These are phyloP conservation scores for Alternaria ventricosa DNA, from an alignment of 2,329 filamentous ascomycete genomes.

Conservation along the genomic window DNA sequence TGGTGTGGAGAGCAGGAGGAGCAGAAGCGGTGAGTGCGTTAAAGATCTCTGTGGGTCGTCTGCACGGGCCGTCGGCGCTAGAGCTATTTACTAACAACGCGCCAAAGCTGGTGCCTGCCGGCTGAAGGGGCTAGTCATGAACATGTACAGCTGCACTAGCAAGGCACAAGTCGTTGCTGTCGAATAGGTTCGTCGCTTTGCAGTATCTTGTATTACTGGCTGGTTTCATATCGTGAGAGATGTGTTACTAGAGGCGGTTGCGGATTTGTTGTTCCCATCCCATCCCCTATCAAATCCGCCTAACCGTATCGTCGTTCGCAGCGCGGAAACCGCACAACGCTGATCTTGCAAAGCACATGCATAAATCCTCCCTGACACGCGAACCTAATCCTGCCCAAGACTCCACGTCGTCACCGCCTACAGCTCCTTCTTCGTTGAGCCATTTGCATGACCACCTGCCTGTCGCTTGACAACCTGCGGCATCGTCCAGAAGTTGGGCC, in stretches of 20 bases:
- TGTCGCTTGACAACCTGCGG: conserved; percentile 57
- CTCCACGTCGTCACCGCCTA: conserved; percentile 8
- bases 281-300: background rate
- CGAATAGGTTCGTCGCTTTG: background rate
- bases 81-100: conserved; percentile 26
- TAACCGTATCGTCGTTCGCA: background rate
- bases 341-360: background rate
- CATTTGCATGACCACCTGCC: conserved; percentile 23
- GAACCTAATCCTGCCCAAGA: background rate
- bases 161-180: background rate
- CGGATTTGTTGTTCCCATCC: background rate
- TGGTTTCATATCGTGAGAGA: background rate
- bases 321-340: background rate
- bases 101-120: conserved; percentile 13
- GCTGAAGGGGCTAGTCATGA: background rate
- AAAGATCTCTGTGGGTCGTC: conserved; percentile 34
- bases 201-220: background rate
- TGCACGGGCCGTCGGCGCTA: conserved; percentile 29
- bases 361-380: background rate
- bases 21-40: conserved; percentile 38
- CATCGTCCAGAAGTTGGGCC: conserved; percentile 66
- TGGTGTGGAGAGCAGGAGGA: conserved; percentile 41
- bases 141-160: background rate
- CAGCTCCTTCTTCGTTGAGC: conserved; percentile 42
- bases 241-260: background rate